A percentile compares a stretch with the other conserved stretches of the same genome.
phyloP scores from a whole-genome alignment of 1,139 yeast species.

The Saccharomyces pastorianus region DNA sequence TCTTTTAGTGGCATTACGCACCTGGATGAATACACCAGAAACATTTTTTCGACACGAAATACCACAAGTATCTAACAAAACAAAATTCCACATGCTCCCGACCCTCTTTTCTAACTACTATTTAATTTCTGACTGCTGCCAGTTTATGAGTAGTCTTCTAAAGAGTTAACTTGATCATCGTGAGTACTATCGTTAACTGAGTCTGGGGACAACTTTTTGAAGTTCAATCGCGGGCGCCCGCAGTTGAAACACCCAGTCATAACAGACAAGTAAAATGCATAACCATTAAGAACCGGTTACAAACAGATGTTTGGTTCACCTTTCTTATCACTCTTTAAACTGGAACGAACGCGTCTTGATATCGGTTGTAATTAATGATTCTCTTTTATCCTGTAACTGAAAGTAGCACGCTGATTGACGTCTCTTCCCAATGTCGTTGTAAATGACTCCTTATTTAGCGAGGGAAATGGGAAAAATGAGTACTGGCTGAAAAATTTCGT shows the following conservation, averaged over 20 bases:
- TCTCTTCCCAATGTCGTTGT: background rate
- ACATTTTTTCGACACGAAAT: slow-evolving; percentile 2
- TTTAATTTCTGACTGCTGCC: too few relatives aligned
- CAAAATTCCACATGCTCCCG: background rate
- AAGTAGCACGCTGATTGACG: too few relatives aligned
- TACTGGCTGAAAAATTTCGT: background rate
- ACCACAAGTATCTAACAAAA: background rate
- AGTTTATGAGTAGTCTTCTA: too few relatives aligned
- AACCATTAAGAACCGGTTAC: background rate
- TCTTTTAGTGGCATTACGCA: slow-evolving; percentile 87
- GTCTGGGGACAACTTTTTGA: background rate
- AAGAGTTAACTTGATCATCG: background rate
- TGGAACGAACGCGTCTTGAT: too few relatives aligned
- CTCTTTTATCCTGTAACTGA: too few relatives aligned
- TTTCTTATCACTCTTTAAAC: too few relatives aligned
- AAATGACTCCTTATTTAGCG: background rate
- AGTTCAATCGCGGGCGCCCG: background rate
- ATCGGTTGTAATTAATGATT: too few relatives aligned
- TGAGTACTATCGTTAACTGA: background rate
- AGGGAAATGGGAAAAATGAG: background rate
- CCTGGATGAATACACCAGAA: slow-evolving; percentile 34
- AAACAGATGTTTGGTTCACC: background rate
- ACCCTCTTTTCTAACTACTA: too few relatives aligned
- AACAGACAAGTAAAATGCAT: background rate
- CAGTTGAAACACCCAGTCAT: background rate